Evolutionary conservation across 768 basidiomycete genomes (phyloP), one percentile per base, ranked within the genome.

Genomic region (Crucibulum laeve): DNA sequence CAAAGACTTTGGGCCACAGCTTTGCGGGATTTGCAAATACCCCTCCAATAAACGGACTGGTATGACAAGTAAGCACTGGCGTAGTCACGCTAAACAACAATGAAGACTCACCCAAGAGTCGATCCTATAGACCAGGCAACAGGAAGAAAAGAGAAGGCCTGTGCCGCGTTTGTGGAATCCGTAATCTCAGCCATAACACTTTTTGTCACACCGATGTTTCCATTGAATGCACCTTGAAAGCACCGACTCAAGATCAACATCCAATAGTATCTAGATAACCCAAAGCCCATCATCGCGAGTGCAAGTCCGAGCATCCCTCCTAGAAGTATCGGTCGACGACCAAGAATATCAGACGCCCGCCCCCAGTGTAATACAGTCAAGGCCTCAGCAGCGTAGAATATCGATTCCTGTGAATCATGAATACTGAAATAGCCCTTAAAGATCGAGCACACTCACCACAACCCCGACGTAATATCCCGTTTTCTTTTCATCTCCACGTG

Each of bases 391-490:
- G 56, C 41, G 49, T 60, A 68, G 45, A 68, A 69, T 15, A 61
- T 42, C 7, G 66, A 67, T 48, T 64, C 64, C 64, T 68, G 40
- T 10, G 22, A 41, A 38, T 36, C 26, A 19, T 18, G 28, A 30
- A 8, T 30, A 8, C 8, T 8, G 8, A 30, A 30, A 30, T 30
- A 8, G 28, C 28, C 28, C 11, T 17, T 22, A 14, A n/a, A 47
- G 19, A 25, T 24, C 18, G 13, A 42, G 28, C 15, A 15, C 18
- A 50, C 65, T 42, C 40, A 70, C 71, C 24, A 73, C 56, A 7
- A 71, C 52, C 1, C 71, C 70, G 25, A 66, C 65, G 46, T 65
- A 71, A 40, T 73, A 69, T 3, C 70, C 71, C 3, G 61, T 65
- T 39, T 61, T 67, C 10, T 51, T 46, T 41, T 68, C 68, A 37